Conservation (phyloP, 148 eudicot genomes). For the Rhododendron henanense region DNA sequence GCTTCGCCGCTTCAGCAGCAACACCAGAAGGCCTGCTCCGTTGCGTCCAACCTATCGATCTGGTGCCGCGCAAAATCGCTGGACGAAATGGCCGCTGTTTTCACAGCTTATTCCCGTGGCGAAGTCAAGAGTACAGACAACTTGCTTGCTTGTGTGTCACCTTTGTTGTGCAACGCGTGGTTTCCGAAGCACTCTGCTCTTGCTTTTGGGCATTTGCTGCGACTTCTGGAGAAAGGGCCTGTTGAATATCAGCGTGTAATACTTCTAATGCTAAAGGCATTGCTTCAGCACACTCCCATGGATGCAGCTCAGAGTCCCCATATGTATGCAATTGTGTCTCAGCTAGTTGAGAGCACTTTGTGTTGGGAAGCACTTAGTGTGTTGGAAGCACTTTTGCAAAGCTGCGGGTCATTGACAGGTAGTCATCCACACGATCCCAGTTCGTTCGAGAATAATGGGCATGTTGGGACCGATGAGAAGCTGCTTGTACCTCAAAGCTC, state of each 20-base stretch:
- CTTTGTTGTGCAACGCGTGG: conserved; percentile 88
- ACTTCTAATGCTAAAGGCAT: conserved; percentile 81
- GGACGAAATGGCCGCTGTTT: conserved; percentile 79
- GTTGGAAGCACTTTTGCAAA: conserved; percentile 92
- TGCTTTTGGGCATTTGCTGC: conserved; percentile 86
- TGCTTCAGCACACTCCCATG: conserved; percentile 93
- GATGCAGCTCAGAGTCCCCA: conserved; percentile 99
- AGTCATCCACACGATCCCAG: conserved; percentile 58
- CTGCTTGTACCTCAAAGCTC: conserved; percentile 77
- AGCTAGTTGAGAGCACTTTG: conserved; percentile 94
- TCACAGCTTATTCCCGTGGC: conserved; percentile 75
- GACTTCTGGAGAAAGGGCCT: conserved; percentile 87
- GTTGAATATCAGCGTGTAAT: conserved; percentile 90
- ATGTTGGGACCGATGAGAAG: conserved; percentile 69
- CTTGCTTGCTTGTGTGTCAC: conserved; percentile 85
- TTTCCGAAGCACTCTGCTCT: conserved; percentile 91
- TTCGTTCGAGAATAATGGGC: conserved; percentile 62
- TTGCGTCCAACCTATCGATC: conserved; percentile 72
- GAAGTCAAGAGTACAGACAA: conserved; percentile 82
- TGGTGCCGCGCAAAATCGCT: conserved; percentile 88
- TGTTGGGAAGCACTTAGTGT: conserved; percentile 98
- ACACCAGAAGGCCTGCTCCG: conserved; percentile 81
- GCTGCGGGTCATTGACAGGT: conserved; percentile 82
- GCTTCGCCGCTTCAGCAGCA: conserved; percentile 69
- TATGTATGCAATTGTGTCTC: conserved; percentile 97